These are phyloP conservation scores for Apophysomyces trapeziformis DNA, from an alignment of 371 early-diverging fungal genomes.

Conservation along the genomic window DNA sequence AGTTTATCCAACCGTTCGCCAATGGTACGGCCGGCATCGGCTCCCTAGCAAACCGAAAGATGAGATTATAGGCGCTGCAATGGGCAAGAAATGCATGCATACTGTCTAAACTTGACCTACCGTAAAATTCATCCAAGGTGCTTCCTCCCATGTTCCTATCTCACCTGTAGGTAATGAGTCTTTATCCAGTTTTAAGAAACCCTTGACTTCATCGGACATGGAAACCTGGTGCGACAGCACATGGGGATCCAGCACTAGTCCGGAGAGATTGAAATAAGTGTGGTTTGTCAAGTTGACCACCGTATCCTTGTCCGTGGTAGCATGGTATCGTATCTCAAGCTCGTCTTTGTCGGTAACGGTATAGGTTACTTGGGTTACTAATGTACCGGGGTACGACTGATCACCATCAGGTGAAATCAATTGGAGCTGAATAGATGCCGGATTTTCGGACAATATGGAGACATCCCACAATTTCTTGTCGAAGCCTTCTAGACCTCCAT, in stretches of 20 bases:
- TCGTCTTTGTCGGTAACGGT: slow-evolving; percentile 45
- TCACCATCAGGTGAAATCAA: slow-evolving; percentile 52
- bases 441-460: slow-evolving; percentile 39
- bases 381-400: slow-evolving; percentile 50
- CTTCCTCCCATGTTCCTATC: slow-evolving; percentile 43
- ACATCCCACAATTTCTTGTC: slow-evolving; percentile 49
- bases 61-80: too few species aligned
- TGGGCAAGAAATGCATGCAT: not conserved
- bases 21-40: slow-evolving; percentile 41
- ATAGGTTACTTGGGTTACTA: slow-evolving; percentile 42
- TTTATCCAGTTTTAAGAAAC: slow-evolving; percentile 56
- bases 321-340: slow-evolving; percentile 39
- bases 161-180: slow-evolving; percentile 72
- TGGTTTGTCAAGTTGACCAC: slow-evolving; percentile 47
- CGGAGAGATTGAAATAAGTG: slow-evolving; percentile 54
- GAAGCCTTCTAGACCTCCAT: slow-evolving; percentile 53
- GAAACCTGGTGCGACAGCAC: slow-evolving; percentile 56
- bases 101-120: slow-evolving; percentile 31
- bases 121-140: slow-evolving; percentile 60
- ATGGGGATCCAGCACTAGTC: slow-evolving; percentile 48
- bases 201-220: slow-evolving; percentile 52
- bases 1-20: slow-evolving; percentile 48
- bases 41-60: slow-evolving; percentile 24
- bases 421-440: slow-evolving; percentile 49
- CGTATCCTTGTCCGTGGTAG: slow-evolving; percentile 40